Percentiles rank a stretch among this genome's conserved stretches.
Evolutionary conservation across 2,329 filamentous ascomycete species (phyloP).

Genomic region (Exophiala bonariae): DNA sequence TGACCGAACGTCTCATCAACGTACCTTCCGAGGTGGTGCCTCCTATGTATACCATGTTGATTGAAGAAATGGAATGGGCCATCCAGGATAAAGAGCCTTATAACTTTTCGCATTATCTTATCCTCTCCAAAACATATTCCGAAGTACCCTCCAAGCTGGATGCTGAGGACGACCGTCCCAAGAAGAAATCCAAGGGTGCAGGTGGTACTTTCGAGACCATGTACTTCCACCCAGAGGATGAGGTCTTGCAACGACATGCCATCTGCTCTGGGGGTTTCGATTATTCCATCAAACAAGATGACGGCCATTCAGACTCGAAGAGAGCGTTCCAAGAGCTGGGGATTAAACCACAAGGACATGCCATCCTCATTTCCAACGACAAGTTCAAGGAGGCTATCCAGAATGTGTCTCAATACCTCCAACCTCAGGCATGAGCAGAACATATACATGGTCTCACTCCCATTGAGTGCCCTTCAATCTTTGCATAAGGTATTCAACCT

Average conservation of each 20-base stretch:
- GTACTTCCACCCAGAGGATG: constrained; percentile 96
- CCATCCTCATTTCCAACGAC: constrained; percentile 80
- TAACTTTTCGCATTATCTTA: constrained; percentile 86
- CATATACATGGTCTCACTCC: constrained; percentile 35
- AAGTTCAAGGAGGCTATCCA: constrained; percentile 77
- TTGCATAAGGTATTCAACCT: constrained; percentile 98
- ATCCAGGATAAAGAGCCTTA: constrained; percentile 90
- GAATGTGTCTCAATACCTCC: constrained; percentile 73
- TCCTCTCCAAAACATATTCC: constrained; percentile 87
- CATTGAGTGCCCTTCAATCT: constrained; percentile 62
- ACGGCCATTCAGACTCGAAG: constrained; percentile 85
- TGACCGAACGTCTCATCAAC: constrained; percentile 95
- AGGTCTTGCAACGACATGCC: constrained; percentile 78
- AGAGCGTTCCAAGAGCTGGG: constrained; percentile 92
- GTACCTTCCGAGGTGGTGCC: constrained; percentile 91
- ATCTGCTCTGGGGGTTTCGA: constrained; percentile 68
- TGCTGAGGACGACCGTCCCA: constrained; percentile 59
- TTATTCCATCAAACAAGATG: constrained; percentile 75
- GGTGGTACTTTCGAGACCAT: constrained; percentile 61
- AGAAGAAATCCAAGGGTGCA: constrained; percentile 66
- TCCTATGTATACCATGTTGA: constrained; percentile 91
- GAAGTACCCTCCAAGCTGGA: constrained; percentile 83
- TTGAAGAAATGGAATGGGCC: constrained; percentile 86
- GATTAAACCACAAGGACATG: constrained; percentile 76
- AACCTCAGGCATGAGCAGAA: constrained; percentile 36